phyloP scores from a whole-genome alignment of 495 filamentous ascomycete species.

The Cryomyces minteri region DNA sequence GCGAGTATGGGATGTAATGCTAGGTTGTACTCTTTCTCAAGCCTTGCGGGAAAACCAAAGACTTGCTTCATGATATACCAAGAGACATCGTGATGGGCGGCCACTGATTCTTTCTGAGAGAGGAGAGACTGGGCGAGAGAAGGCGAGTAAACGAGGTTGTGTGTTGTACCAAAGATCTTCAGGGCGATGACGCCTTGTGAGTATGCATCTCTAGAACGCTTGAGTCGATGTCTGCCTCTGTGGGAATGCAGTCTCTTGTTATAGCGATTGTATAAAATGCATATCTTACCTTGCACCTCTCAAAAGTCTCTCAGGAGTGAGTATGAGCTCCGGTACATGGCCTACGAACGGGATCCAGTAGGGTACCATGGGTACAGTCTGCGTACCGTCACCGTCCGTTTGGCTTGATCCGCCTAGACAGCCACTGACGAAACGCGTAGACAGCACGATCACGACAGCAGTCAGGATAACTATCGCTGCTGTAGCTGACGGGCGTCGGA shows the following conservation, averaged over 20 bases:
- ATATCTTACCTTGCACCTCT: conserved; percentile 22
- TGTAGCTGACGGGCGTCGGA: no score
- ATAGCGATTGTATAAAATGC: neutral
- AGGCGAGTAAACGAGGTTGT: conserved; percentile 33
- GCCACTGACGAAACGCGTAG: conserved; percentile 11
- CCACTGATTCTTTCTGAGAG: conserved; percentile 15
- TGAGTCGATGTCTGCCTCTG: neutral
- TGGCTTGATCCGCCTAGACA: neutral
- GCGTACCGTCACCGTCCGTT: conserved; percentile 3
- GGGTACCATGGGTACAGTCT: conserved; percentile 25
- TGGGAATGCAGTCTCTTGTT: neutral
- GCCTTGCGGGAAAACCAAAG: conserved; percentile 26
- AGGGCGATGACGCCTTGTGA: conserved; percentile 31
- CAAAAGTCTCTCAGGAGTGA: conserved; percentile 26
- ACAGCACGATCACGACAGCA: neutral
- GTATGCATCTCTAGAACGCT: conserved; percentile 18
- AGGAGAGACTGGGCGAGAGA: conserved; percentile 28
- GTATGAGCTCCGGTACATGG: conserved; percentile 30
- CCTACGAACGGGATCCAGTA: conserved; percentile 43
- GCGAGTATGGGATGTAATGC: conserved; percentile 19
- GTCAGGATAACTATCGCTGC: no score
- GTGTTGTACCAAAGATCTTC: conserved; percentile 27
- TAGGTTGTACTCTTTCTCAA: conserved; percentile 15
- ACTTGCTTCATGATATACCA: conserved; percentile 28
- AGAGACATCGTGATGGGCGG: conserved; percentile 18